Conservation (phyloP, 768 basidiomycete species). For the Pulveroboletus ravenelii region DNA sequence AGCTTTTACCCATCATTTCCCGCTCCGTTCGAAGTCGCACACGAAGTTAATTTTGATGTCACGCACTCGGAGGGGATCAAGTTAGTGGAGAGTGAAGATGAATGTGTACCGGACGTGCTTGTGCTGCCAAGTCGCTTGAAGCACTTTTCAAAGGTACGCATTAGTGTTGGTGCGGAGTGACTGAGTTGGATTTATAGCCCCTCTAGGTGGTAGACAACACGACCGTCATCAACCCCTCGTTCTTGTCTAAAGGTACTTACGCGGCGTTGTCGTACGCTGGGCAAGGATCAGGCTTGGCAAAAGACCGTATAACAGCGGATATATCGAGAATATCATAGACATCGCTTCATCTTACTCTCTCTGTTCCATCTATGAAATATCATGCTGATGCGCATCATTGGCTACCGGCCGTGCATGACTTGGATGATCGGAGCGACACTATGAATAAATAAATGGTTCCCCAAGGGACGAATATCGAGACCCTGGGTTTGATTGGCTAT, state of each 20-base stretch:
- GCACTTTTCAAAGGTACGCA: constrained; percentile 79
- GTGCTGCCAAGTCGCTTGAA: constrained; percentile 85
- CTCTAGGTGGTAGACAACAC: constrained; percentile 71
- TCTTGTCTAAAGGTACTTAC: constrained; percentile 58
- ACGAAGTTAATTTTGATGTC: constrained; percentile 87
- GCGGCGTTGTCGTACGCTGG: constrained; percentile 39
- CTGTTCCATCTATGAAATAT: background rate
- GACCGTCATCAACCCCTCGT: constrained; percentile 82
- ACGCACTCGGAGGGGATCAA: constrained; percentile 60
- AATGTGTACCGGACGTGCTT: constrained; percentile 73
- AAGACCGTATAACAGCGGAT: constrained; percentile 27
- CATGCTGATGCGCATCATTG: too few relatives aligned
- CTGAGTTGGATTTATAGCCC: background rate
- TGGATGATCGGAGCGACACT: too few relatives aligned
- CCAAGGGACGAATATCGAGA: too few relatives aligned
- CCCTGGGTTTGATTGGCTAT: too few relatives aligned
- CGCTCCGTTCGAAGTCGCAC: constrained; percentile 62
- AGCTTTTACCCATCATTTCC: constrained; percentile 98
- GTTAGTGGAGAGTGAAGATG: constrained; percentile 31
- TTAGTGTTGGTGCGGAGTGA: background rate
- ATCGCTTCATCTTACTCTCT: background rate
- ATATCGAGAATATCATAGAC: constrained; percentile 25
- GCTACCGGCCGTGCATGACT: background rate
- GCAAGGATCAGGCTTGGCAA: constrained; percentile 21
- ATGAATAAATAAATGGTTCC: too few relatives aligned